These are phyloP conservation scores for Pichia insulana DNA, from an alignment of 805 yeast species.

Conservation along the genomic window DNA sequence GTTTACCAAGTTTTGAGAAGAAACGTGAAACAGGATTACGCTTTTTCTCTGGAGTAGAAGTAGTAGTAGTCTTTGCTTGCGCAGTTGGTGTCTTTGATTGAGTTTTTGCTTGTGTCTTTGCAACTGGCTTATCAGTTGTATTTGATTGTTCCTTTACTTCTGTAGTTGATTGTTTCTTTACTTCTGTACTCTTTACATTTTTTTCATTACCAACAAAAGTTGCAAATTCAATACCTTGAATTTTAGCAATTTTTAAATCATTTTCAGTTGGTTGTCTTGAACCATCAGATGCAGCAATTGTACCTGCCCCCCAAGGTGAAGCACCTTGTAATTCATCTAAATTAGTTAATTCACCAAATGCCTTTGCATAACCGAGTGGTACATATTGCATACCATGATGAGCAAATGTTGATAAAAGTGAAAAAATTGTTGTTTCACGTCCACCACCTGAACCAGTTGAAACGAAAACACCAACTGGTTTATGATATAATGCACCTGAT, in stretches of 20 bases:
- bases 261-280: constrained; percentile 55
- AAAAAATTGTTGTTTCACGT: constrained; percentile 62
- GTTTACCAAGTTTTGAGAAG: constrained; percentile 2
- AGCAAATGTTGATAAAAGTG: constrained; percentile 51
- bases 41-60: constrained; percentile 3
- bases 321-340: constrained; percentile 67
- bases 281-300: constrained; percentile 70
- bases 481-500: constrained; percentile 59
- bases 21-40: constrained; percentile 2
- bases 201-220: constrained; percentile 33
- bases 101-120: too few relatives aligned
- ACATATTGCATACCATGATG: constrained; percentile 79
- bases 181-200: constrained; percentile 8
- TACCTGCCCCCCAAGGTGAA: constrained; percentile 83
- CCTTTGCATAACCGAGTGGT: constrained; percentile 65
- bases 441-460: constrained; percentile 82
- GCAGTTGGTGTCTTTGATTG: background rate
- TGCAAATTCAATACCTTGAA: constrained; percentile 62
- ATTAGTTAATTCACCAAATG: constrained; percentile 44
- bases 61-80: background rate
- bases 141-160: too few relatives aligned
- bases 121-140: too few relatives aligned
- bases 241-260: constrained; percentile 54
- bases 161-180: background rate
- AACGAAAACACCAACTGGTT: constrained; percentile 64